Percentiles rank a stretch among this genome's conserved stretches.
These are phyloP conservation scores for Osmanthus fragrans DNA, from an alignment of 257 asterid species.

Conservation along the genomic window DNA sequence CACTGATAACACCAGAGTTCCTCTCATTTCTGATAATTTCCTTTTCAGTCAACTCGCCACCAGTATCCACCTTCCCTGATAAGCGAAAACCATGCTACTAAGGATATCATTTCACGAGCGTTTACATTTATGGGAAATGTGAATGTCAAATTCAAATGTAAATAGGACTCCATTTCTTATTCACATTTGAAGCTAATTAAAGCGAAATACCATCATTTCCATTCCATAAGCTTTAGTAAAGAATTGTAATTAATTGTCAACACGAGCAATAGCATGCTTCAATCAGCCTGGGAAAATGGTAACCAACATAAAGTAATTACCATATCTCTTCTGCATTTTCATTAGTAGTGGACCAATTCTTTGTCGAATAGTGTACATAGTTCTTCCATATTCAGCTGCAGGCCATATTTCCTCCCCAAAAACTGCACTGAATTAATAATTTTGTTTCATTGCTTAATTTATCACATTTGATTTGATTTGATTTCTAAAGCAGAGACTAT, in stretches of 20 bases:
- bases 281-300: neutral
- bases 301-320: constrained; percentile 33
- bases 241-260: neutral
- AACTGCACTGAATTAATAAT: constrained; percentile 83
- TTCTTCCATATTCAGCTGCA: constrained; percentile 97
- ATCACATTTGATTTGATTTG: constrained; percentile 12
- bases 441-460: constrained; percentile 20
- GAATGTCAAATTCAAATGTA: neutral
- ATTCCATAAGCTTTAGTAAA: neutral
- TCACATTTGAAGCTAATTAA: neutral
- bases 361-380: constrained; percentile 91
- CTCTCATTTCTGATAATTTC: constrained; percentile 86
- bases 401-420: constrained; percentile 99
- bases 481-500: constrained; percentile 7
- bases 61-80: constrained; percentile 68
- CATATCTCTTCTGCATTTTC: constrained; percentile 88
- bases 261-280: neutral
- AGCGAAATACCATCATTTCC: neutral
- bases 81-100: neutral
- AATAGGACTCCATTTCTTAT: neutral
- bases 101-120: neutral
- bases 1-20: constrained; percentile 74
- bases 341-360: constrained; percentile 86
- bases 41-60: constrained; percentile 80
- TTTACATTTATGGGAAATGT: neutral